Evolutionary conservation across 257 asterid genomes (phyloP), one percentile per base, ranked within the genome.

Genomic region (Agastache rugosa): DNA sequence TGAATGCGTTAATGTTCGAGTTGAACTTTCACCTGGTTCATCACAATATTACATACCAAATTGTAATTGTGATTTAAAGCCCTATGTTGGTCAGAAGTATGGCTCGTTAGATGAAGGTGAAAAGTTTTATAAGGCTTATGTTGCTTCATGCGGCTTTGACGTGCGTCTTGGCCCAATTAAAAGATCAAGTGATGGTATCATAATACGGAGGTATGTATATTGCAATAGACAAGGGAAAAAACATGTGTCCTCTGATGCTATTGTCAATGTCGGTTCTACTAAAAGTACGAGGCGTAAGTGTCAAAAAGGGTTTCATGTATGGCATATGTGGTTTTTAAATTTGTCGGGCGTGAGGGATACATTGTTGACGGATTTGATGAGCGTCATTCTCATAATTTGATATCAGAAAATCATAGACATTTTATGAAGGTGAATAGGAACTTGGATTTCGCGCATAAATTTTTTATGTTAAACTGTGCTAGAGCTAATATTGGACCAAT

Each of bases 381-480:
- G 5, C n/a, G 51, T 45, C 51, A 45, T 14, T 45, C 51, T 3
- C 51, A 45, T 14, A 11, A 11, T n/a, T n/a, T 54, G 61, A 34
- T 54, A 1, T 20, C 31, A 8, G 6, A 20, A 2, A 0, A 12
- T 0, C 9, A 19, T 11, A 54, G 20, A 22, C 14, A 20, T 11
- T 56, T 56, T 6, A 56, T 56, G 39, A 56, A 56, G 39, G n/a
- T 11, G 4, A 56, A 56, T 56, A 56, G 63, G 17, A 56, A 56
- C 5, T 56, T 56, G 2, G 16, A 25, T 25, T 23, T 6, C 3
- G 17, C 37, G 1, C 63, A 56, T 23, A 6, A 56, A 9, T 12
- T 5, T 11, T 56, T 56, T 14, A 25, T 56, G 5, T 7, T 56
- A 0, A 54, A 22, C 22, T 54, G 61, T 54, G 61, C 61, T 3